A percentile compares a stretch with the other conserved stretches of the same genome.
Evolutionary conservation across 202 grass and related monocot genomes (phyloP).

Genomic region (Eragrostis tef): DNA sequence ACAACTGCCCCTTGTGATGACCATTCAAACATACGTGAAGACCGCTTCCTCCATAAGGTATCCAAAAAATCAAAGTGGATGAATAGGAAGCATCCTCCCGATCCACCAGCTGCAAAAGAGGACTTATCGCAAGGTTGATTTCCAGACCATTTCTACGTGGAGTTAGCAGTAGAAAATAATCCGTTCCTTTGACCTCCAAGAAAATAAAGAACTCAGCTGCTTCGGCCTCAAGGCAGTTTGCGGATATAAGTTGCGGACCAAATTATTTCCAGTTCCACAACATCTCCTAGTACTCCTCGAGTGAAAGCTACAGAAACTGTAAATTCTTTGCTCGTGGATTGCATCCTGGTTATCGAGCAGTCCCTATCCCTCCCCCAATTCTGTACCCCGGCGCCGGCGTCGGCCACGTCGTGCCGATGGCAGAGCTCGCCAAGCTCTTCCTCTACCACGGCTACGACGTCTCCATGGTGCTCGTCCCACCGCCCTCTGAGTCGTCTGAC

Average conservation of each 20-base stretch:
- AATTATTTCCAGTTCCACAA: neutral
- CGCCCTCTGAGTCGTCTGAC: neutral
- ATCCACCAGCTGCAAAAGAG: too few relatives aligned
- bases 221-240: neutral
- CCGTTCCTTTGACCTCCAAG: neutral
- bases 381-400: constrained; percentile 48
- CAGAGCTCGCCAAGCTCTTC: constrained; percentile 50
- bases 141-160: too few relatives aligned
- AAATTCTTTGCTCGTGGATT: too few relatives aligned
- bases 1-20: too few relatives aligned
- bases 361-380: neutral
- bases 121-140: neutral
- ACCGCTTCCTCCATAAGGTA: too few relatives aligned
- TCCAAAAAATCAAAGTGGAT: too few relatives aligned
- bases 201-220: neutral
- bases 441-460: constrained; percentile 38
- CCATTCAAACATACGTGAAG: too few relatives aligned
- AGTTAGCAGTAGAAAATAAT: neutral
- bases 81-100: too few relatives aligned
- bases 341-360: neutral
- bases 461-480: constrained; percentile 47
- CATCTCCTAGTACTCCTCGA: neutral
- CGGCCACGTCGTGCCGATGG: constrained; percentile 52
- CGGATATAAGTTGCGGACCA: neutral
- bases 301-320: neutral